Evolutionary conservation across 108 stramenopile species (phyloP), one percentile per base, ranked within the genome.

Genomic region (Seminavis robusta): DNA sequence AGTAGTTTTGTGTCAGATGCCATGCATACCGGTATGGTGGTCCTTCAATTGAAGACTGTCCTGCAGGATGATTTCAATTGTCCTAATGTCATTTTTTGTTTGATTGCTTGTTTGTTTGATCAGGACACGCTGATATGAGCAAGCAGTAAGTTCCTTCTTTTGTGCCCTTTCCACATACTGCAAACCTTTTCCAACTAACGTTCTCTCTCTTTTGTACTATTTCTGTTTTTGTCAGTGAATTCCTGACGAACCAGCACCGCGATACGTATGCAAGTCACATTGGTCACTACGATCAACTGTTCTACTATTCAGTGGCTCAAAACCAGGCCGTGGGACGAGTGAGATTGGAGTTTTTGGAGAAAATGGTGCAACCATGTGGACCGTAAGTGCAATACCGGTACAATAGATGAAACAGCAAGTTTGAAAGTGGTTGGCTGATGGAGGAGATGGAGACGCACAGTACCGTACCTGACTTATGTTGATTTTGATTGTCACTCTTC

Each of bases 231-330:
- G 40, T 34, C 36, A 79, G 77, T 63, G 98, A 98, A 67, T 98
- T 94, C 93, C 71, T 90, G 15, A 84, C 87, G 6, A 99, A 99
- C 71, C 94, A 95, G 81, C 98, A 98, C 68, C 94, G 99, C 24
- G 99, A 99, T 78, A 94, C 96, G 5, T 74, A 94, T 17, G 96
- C 98, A 4, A 84, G 83, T 38, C 90, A 95, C 55, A 56, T 99
- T 2, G 97, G 97, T 5, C 96, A 98, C 61, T 78, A 86, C 72
- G 99, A 99, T 79, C 89, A 96, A 73, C 52, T 98, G 32, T 69
- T 73, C 8, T 98, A 94, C 70, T 88, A 92, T 48, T 94, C 98
- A 11, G 96, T 97, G 6, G 98, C 96, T n/a, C 90, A 97, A 76
- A 97, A 97, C 67, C 88, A 95, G 63, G 77, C 88, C 34, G 60